phyloP scores from a whole-genome alignment of 768 basidiomycete genomes.

The Coprinopsis sp. region DNA sequence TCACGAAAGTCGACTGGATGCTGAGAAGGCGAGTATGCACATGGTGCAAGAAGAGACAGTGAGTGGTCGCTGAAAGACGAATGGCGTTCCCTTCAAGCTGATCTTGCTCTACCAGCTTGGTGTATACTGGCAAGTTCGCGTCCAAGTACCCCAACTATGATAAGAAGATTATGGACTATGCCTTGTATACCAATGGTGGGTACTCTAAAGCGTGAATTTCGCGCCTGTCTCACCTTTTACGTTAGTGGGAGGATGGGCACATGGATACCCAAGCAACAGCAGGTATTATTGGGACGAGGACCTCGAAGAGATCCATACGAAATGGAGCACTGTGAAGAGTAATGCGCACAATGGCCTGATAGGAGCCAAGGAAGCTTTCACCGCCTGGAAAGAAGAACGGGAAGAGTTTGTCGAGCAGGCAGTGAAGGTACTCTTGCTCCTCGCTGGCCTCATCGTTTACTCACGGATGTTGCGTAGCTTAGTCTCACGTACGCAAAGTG shows the following conservation, averaged over 20 bases:
- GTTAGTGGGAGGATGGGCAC: conserved; percentile 27
- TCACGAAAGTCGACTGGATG: conserved; percentile 21
- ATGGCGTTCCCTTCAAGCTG: not conserved
- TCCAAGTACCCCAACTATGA: conserved; percentile 25
- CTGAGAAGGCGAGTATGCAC: conserved; percentile 23
- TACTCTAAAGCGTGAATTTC: not conserved
- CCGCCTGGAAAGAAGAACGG: conserved; percentile 14
- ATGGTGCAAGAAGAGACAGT: conserved; percentile 25
- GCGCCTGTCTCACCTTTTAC: not conserved
- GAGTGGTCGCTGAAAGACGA: not conserved
- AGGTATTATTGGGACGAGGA: conserved; percentile 32
- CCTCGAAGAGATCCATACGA: conserved; percentile 21
- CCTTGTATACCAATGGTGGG: conserved; percentile 29
- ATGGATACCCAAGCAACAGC: conserved; percentile 21
- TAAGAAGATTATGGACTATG: conserved; percentile 20
- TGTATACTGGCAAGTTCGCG: conserved; percentile 20
- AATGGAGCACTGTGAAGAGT: conserved; percentile 13
- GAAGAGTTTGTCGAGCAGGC: conserved; percentile 20
- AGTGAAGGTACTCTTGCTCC: conserved; percentile 10
- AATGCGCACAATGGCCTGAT: conserved; percentile 14
- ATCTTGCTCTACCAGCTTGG: conserved; percentile 19
- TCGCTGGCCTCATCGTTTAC: conserved; percentile 8
- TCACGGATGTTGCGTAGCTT: not conserved
- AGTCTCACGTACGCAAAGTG: conserved; percentile 8
- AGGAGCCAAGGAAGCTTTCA: conserved; percentile 13